Evolutionary conservation across 257 asterid species (phyloP), one percentile per base, ranked within the genome.

Genomic region (Penstemon newberryi): DNA sequence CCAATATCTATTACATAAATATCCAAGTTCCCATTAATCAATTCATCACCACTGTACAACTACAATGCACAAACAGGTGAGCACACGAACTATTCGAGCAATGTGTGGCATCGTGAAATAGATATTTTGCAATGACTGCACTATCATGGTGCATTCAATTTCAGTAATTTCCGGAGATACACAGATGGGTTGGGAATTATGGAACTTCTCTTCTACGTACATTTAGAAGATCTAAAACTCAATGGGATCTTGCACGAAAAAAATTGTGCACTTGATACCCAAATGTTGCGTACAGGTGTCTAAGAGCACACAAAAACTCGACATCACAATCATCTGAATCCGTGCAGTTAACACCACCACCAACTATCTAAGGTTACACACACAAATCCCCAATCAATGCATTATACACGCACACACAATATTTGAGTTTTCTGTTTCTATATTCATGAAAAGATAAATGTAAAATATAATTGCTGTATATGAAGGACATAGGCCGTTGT

Each of bases 1-100:
- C 87, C 77, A 85, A 60, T 71, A 90, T 88, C 98, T 92, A 54
- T 50, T 15, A 38, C 43, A 61, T 18, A 69, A 39, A 67, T 37
- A 38, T 51, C 66, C 3, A 52, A 69, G 64, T 51, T 15, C 37
- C 58, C 45, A 43, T 37, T 66, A 71, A 7, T 60, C 60, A 70
- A 49, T 59, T 13, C 56, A 38, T 10, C 40, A 40, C 15, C 33
- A 19, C 5, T 43, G 41, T 8, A 39, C 46, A 55, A 12, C 58
- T 42, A 69, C 45, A 25, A 25, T 51, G 25, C 3, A 56, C 8
- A 65, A 38, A 4, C 49, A 49, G 18, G 47, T 49, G 33, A 5
- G 53, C 62, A 46, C n/a, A 51, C 59, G 58, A 11, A 39, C 11
- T 4, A 44, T 9, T 44, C 12, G 63, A 69, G 56, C 47, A 43